Conservation (phyloP, 2,329 filamentous ascomycete genomes). For the Calonectria fujianensis region DNA sequence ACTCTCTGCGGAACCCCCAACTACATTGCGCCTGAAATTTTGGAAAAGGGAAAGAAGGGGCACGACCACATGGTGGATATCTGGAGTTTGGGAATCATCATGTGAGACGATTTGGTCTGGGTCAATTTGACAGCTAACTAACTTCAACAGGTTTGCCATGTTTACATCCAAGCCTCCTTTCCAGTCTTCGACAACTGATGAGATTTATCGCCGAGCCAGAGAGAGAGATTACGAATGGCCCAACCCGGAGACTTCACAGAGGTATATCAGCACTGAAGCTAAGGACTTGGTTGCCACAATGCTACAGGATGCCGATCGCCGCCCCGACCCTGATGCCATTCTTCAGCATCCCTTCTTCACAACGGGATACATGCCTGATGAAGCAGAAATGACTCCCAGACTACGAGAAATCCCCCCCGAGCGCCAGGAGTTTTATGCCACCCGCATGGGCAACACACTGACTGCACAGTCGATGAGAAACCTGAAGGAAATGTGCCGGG, state of each 20-base stretch:
- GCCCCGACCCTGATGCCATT: constrained; percentile 85
- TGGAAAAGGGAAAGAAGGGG: constrained; percentile 94
- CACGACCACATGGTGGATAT: constrained; percentile 99
- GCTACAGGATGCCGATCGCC: constrained; percentile 83
- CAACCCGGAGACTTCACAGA: constrained; percentile 77
- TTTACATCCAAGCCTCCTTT: constrained; percentile 97
- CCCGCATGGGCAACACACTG: constrained; percentile 66
- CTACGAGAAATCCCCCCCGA: constrained; percentile 76
- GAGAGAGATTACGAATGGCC: constrained; percentile 89
- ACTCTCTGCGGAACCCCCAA: constrained; percentile 98
- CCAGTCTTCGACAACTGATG: constrained; percentile 91
- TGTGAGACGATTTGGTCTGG: constrained; percentile 72
- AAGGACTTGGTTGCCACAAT: constrained; percentile 86
- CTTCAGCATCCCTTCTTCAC: constrained; percentile 88
- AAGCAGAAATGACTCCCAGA: constrained; percentile 75
- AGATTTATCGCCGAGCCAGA: constrained; percentile 84
- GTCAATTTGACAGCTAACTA: constrained; percentile 39
- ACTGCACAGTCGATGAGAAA: constrained; percentile 70
- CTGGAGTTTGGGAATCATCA: constrained; percentile 98
- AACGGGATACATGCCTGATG: constrained; percentile 81
- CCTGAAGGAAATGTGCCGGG: constrained; percentile 74
- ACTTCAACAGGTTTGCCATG: constrained; percentile 85
- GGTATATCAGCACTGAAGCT: constrained; percentile 83
- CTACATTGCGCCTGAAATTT: constrained; percentile 97
- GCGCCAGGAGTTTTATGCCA: constrained; percentile 74